Evolutionary conservation across 345 rosid genomes (phyloP), one percentile per base, ranked within the genome.

Genomic region (Ceriops zippeliana): DNA sequence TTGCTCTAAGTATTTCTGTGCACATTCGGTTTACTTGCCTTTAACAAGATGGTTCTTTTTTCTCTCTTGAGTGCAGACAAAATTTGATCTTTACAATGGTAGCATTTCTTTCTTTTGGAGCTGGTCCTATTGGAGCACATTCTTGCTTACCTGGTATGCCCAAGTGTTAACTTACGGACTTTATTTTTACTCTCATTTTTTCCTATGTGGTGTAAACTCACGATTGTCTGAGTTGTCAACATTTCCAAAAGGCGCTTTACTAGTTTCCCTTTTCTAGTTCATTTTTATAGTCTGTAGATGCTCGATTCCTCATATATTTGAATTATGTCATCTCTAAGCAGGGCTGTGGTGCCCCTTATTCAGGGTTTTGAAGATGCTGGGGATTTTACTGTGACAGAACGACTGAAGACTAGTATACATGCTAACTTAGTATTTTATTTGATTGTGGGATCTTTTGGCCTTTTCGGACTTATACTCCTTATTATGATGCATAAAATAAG

Each of bases 291-390:
- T 63, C 76, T 49, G 52, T 77, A 70, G 66, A 75, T 78, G 73
- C 78, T 66, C 28, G 59, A 73, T 63, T 77, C 78, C 84, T 82
- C 85, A 82, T 79, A 56, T 77, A 61, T 71, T 80, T 75, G 62
- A 81, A 78, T 70, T 76, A 77, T 76, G 75, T 84, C 78, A 82
- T 86, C 81, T 84, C 84, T 85, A 83, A 84, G 82, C 96, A 96
- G 99, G 99, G 96, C 95, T 76, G 97, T 87, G 83, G 98, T 84
- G 83, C 98, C 99, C 82, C 96, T 96, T 79, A 86, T 96, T 71
- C 98, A 92, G 95, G 99, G 99, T 84, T 96, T 84, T 62, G 99
- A 96, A 90, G 99, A 92, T 87, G 99, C 98, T 57, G 99, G 99
- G 66, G 99, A 96, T 82, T 96, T 96, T 71, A 84, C 95, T 2